These are phyloP conservation scores for Kluyveromyces wickerhamii DNA, from an alignment of 805 yeast species.

Conservation along the genomic window DNA sequence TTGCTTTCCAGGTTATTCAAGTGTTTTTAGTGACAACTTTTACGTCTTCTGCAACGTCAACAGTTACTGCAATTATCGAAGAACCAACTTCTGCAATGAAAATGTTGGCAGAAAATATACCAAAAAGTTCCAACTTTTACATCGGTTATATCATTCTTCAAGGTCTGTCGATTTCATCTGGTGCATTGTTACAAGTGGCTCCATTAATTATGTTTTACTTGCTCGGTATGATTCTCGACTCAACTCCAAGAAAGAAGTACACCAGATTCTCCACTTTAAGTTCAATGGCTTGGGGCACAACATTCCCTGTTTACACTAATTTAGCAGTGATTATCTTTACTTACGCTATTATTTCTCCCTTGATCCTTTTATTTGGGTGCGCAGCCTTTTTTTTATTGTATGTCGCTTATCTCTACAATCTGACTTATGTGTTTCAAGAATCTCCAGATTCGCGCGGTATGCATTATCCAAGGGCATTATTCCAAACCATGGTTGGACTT, in stretches of 20 bases:
- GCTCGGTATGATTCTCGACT: constrained; percentile 49
- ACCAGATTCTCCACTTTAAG: constrained; percentile 48
- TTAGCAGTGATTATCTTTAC: constrained; percentile 62
- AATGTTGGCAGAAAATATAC: constrained; percentile 58
- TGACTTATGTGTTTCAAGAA: constrained; percentile 61
- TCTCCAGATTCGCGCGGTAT: constrained; percentile 70
- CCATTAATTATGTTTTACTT: constrained; percentile 52
- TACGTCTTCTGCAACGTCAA: constrained; percentile 63
- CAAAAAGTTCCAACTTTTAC: constrained; percentile 66
- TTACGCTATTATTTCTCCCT: constrained; percentile 70
- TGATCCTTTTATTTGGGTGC: constrained; percentile 67
- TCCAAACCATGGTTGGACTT: constrained; percentile 81
- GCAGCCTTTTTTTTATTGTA: constrained; percentile 65
- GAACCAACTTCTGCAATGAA: constrained; percentile 51
- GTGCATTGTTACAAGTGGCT: constrained; percentile 54
- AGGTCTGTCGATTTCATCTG: constrained; percentile 59
- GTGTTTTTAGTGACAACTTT: constrained; percentile 64
- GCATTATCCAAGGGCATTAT: constrained; percentile 81
- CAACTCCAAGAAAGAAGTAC: constrained; percentile 62
- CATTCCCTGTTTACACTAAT: constrained; percentile 67
- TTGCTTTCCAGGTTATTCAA: constrained; percentile 63
- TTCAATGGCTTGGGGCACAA: constrained; percentile 61
- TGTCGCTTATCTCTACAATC: constrained; percentile 71
- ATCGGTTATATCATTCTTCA: constrained; percentile 61
- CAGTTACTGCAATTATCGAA: constrained; percentile 52